A percentile compares a stretch with the other conserved stretches of the same genome.
Conservation (phyloP, 306 rosid species). For the Betula pendula region DNA sequence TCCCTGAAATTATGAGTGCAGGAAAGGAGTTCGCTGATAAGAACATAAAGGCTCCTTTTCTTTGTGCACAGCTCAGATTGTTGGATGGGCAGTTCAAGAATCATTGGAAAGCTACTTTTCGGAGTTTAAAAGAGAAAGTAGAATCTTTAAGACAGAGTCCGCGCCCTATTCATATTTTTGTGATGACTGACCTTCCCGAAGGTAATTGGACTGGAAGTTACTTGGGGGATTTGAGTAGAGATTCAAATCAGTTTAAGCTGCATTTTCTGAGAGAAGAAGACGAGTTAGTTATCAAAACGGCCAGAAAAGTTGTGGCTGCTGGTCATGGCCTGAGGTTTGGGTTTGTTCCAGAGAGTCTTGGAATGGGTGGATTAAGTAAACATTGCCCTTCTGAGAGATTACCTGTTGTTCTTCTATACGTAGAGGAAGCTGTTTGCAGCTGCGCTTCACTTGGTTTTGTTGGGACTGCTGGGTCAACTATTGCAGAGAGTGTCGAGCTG, state of each 20-base stretch:
- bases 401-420: constrained; percentile 67
- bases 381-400: constrained; percentile 46
- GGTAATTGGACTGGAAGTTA: constrained; percentile 73
- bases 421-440: constrained; percentile 80
- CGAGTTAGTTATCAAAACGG: constrained; percentile 49
- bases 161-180: constrained; percentile 56
- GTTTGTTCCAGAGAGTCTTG: constrained; percentile 33
- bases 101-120: constrained; percentile 72
- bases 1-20: constrained; percentile 56
- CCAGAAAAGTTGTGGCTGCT: constrained; percentile 50
- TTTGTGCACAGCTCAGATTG: constrained; percentile 85
- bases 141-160: constrained; percentile 49
- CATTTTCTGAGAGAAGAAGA: constrained; percentile 53
- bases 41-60: constrained; percentile 62
- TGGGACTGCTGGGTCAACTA: constrained; percentile 87
- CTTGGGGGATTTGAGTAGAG: constrained; percentile 61
- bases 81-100: constrained; percentile 94
- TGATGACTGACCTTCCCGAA: constrained; percentile 92
- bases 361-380: constrained; percentile 36
- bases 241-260: constrained; percentile 49
- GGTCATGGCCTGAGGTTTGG: constrained; percentile 48
- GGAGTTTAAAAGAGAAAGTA: constrained; percentile 51
- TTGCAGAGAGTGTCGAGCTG: constrained; percentile 73
- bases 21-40: constrained; percentile 55
- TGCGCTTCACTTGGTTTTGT: constrained; percentile 86